Conservation (phyloP, 2,329 filamentous ascomycete genomes). For the Sporothrix dimorphospora region DNA sequence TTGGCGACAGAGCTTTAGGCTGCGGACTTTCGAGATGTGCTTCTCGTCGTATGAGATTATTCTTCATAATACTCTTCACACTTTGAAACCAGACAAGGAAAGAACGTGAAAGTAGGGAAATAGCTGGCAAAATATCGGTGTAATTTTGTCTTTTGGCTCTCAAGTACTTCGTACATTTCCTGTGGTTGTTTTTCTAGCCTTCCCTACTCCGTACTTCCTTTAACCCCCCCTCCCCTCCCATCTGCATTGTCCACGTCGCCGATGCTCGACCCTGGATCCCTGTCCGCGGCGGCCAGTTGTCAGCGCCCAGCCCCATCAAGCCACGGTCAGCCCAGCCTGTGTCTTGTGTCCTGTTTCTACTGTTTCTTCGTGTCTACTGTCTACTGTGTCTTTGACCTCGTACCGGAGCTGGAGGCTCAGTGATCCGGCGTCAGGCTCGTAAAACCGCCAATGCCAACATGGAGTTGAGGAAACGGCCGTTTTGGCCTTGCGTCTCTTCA, state of each 20-base stretch:
- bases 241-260: constrained; percentile 1
- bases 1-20: constrained; percentile 7
- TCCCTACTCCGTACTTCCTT: neutral
- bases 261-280: constrained; percentile 13
- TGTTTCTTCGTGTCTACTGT: no score
- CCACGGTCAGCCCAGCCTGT: constrained; percentile 11
- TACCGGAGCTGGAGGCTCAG: neutral
- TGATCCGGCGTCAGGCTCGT: constrained; percentile 11
- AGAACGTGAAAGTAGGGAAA: neutral
- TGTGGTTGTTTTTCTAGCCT: neutral
- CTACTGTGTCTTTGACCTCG: neutral
- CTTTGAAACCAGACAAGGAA: neutral
- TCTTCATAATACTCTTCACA: neutral
- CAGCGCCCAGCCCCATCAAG: constrained; percentile 15
- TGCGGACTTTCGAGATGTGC: neutral
- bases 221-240: neutral
- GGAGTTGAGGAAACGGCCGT: no score
- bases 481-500: neutral
- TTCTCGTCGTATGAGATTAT: neutral
- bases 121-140: constrained; percentile 12
- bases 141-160: constrained; percentile 1
- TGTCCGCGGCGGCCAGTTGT: constrained; percentile 8
- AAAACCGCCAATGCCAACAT: constrained; percentile 9
- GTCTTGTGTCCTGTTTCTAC: neutral
- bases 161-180: neutral